Evolutionary conservation across 768 basidiomycete species (phyloP).

Genomic region (Baorangia bicolor): DNA sequence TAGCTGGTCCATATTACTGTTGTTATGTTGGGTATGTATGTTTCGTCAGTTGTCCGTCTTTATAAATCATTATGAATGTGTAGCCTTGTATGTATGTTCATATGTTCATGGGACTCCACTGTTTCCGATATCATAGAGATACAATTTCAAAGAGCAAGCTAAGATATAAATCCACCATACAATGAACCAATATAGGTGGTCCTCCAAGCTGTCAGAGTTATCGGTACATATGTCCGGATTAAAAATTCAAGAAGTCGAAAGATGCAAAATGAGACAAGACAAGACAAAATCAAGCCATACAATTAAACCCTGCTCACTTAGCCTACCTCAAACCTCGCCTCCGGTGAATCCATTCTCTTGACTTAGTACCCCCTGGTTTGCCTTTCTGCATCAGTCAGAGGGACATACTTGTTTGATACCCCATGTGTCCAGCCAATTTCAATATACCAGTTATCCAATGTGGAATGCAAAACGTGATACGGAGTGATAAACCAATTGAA

Average conservation of each 20-base stretch:
- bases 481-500: neutral
- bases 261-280: neutral
- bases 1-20: neutral
- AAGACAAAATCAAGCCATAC: neutral
- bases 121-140: neutral
- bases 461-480: neutral
- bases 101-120: neutral
- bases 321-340: neutral
- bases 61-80: constrained; percentile 18
- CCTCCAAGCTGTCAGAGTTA: neutral
- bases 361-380: constrained; percentile 34
- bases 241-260: neutral
- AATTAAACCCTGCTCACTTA: neutral
- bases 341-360: neutral
- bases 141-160: neutral
- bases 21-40: neutral
- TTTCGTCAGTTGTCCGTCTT: neutral
- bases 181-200: neutral
- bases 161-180: neutral
- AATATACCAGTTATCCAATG: neutral
- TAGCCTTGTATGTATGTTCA: neutral
- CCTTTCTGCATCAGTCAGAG: constrained; percentile 60
- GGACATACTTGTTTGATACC: constrained; percentile 52
- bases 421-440: neutral
- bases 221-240: neutral